Base-by-base conservation (phyloP, 78 protist genomes). In the Speleostelium caveatum region DNA sequence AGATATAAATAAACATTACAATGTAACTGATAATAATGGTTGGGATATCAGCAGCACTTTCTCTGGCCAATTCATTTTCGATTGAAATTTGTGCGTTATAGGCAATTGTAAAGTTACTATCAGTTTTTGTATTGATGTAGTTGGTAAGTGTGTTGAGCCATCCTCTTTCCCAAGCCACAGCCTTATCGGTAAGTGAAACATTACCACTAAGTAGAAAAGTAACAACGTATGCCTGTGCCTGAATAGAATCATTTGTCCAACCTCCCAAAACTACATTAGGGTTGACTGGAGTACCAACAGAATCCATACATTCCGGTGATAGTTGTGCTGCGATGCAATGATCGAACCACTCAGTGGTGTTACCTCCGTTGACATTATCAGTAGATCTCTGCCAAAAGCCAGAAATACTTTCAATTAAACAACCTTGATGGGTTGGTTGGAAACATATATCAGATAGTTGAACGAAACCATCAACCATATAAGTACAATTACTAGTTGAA, bases 1-100 rank as follows among this genome's bases (percentile, higher is more conserved):
- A 73, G 30, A 95, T 85, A 26, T 95, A 95, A 35, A 94, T 2
- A 21, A 95, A 83, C 96, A 94, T 94, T 0, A 87, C 79, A 16
- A 28, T 38, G 30, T 94, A 94, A 67, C 83, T 62, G 26, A 83
- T 60, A 33, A 83, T 19, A 60, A 83, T 83, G 0, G 91, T 83
- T 56, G 91, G 72, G 22, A 94, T 32, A 61, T 94, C 96, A 0
- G 94, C 76, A 19, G 63, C 53, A 26, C 92, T 36, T 32, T 90
- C 96, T 45, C 94, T 72, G 0, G 92, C 21, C 35, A 94, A 32
- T 36, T 94, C 96, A 39, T 90, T 93, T 66, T 88, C 86, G 16
- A 94, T 55, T 0, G 93, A 94, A 49, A 92, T 17, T 76, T 83
- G 79, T 0, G 91, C 36, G 19, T 53, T 56, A 28, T 62, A 86